These are phyloP conservation scores for Pterocarpus santalinus DNA, from an alignment of 306 rosid species.

Conservation along the genomic window DNA sequence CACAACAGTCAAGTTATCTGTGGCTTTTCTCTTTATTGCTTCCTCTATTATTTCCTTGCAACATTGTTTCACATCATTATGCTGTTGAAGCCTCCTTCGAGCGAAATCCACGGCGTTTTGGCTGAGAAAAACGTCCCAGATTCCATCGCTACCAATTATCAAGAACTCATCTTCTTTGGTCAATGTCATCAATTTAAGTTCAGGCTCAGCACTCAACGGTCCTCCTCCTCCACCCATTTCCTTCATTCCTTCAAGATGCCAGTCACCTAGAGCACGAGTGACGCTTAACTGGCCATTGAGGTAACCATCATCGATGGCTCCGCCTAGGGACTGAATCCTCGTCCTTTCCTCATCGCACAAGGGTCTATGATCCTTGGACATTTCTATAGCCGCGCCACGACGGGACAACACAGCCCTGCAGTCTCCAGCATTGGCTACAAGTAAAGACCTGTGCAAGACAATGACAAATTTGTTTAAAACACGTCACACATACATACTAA, in stretches of 20 bases:
- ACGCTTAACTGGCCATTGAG: slow-evolving; percentile 83
- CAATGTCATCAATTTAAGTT: slow-evolving; percentile 72
- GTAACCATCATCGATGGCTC: slow-evolving; percentile 73
- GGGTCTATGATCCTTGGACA: slow-evolving; percentile 92
- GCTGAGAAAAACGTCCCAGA: slow-evolving; percentile 89
- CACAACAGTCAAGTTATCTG: slow-evolving; percentile 83
- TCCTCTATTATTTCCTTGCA: slow-evolving; percentile 85
- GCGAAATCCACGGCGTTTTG: slow-evolving; percentile 88
- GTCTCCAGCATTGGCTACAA: slow-evolving; percentile 97
- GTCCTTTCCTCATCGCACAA: slow-evolving; percentile 71
- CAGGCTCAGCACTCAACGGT: slow-evolving; percentile 93
- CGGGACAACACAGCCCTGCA: slow-evolving; percentile 94
- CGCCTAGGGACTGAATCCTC: slow-evolving; percentile 84
- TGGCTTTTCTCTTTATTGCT: slow-evolving; percentile 79
- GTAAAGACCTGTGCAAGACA: slow-evolving; percentile 73
- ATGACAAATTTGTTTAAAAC: neutral
- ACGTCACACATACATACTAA: too few species aligned
- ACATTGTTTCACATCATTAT: slow-evolving; percentile 84
- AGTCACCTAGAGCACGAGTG: slow-evolving; percentile 91
- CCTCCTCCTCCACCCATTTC: slow-evolving; percentile 70
- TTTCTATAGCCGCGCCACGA: slow-evolving; percentile 68
- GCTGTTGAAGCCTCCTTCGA: slow-evolving; percentile 81
- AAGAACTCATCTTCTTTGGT: slow-evolving; percentile 85
- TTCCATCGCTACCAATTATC: slow-evolving; percentile 92
- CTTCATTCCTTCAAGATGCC: slow-evolving; percentile 98